A percentile compares a stretch with the other conserved stretches of the same genome.
Evolutionary conservation across 129 eudicot genomes (phyloP).

Genomic region (Heracleum sosnowskyi): DNA sequence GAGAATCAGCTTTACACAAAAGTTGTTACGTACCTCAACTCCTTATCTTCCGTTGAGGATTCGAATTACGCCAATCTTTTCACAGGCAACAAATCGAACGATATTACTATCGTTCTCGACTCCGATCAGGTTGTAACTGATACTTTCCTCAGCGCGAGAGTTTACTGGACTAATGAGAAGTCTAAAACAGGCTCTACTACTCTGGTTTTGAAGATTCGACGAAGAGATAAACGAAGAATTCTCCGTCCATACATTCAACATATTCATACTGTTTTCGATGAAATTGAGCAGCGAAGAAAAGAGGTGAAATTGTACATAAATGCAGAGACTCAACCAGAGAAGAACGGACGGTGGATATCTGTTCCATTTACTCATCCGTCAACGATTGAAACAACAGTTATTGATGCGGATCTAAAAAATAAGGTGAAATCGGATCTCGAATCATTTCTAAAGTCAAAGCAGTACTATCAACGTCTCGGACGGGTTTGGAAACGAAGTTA

Average conservation of each 20-base stretch:
- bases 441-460: constrained; percentile 61
- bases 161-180: constrained; percentile 54
- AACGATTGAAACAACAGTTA: constrained; percentile 65
- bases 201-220: constrained; percentile 53
- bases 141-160: constrained; percentile 56
- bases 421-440: constrained; percentile 73
- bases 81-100: constrained; percentile 56
- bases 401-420: constrained; percentile 62
- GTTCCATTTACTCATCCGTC: constrained; percentile 77
- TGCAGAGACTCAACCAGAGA: constrained; percentile 30
- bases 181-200: constrained; percentile 9
- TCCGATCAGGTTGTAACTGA: constrained; percentile 41
- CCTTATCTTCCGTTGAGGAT: constrained; percentile 54
- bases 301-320: constrained; percentile 53
- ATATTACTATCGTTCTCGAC: constrained; percentile 58
- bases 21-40: constrained; percentile 53
- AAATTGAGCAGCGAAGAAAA: constrained; percentile 49
- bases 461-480: constrained; percentile 74
- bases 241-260: constrained; percentile 73
- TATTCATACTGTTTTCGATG: constrained; percentile 47
- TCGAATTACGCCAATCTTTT: constrained; percentile 64
- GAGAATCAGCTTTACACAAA: constrained; percentile 71
- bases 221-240: constrained; percentile 57
- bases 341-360: constrained; percentile 69
- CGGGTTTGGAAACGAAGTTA: constrained; percentile 88